Conservation (phyloP, 495 filamentous ascomycete genomes). For the Aspergillus indologenus region DNA sequence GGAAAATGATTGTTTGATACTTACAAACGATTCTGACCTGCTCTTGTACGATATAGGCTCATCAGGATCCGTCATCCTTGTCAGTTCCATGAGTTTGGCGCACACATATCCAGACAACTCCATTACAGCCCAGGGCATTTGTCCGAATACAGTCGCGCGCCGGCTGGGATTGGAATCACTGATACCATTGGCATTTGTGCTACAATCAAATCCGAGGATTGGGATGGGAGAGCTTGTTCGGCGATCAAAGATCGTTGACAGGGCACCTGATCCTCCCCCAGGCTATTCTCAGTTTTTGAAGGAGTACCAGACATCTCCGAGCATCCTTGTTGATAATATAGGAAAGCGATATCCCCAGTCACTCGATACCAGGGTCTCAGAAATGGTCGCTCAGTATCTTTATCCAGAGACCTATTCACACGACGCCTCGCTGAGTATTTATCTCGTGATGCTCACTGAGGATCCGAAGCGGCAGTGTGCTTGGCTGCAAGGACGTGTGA, state of each 20-base stretch:
- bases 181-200: constrained; percentile 34
- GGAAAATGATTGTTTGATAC: constrained; percentile 47
- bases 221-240: constrained; percentile 33
- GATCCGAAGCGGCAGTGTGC: constrained; percentile 56
- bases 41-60: constrained; percentile 62
- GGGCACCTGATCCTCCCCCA: constrained; percentile 7
- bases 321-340: neutral
- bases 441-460: constrained; percentile 58
- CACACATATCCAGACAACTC: constrained; percentile 17
- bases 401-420: constrained; percentile 14
- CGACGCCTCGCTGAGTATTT: constrained; percentile 40
- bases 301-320: constrained; percentile 31
- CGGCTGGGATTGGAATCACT: constrained; percentile 37
- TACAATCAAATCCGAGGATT: constrained; percentile 23
- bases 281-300: constrained; percentile 43
- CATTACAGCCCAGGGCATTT: constrained; percentile 38
- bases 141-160: constrained; percentile 32
- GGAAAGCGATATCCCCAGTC: neutral
- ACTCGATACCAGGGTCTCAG: constrained; percentile 38
- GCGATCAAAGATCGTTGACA: constrained; percentile 21
- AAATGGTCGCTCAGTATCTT: constrained; percentile 35
- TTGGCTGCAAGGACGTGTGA: constrained; percentile 55
- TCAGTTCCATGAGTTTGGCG: constrained; percentile 43
- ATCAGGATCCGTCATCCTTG: constrained; percentile 55
- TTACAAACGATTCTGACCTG: constrained; percentile 76